Evolutionary conservation across 805 yeast species (phyloP), one percentile per base, ranked within the genome.

Genomic region (Lipomyces japonicus): DNA sequence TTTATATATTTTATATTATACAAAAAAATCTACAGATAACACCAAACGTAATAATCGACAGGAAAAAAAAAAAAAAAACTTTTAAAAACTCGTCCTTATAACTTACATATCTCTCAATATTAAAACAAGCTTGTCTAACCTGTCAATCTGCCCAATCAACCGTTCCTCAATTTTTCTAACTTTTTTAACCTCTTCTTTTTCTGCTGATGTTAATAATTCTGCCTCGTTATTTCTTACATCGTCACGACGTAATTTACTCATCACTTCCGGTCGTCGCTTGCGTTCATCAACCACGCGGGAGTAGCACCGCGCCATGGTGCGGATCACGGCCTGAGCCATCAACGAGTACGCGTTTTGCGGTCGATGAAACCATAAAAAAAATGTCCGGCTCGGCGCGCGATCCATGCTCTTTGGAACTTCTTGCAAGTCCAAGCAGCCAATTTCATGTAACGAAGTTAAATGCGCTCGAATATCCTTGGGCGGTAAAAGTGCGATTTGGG

Each of bases 341-440:
- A 74, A 70, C 42, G 71, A 68, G 53, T 75, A 75, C 2, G 80
- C 75, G 50, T 76, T 75, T 16, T 62, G 66, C n/a, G 79, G 76
- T 31, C 79, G 80, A 59, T 80, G 84, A 62, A 88, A 77, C 74
- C 88, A 93, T 30, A 90, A 75, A 64, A 80, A 93, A 25, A 86
- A 84, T 1, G 97, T 84, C 59, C 95, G 80, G 36, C 86, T 81
- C 0, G 97, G 95, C 2, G 95, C 90, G 59, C 97, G 76, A 65
- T 93, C 97, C 22, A 81, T 82, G 6, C 95, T 84, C 61, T 91
- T 79, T 10, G 97, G 97, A 25, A 93, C 84, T 69, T 93, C 98
- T 68, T 91, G 97, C 32, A 90, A 76, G 64, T 91, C 96, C 18
- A 90, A 71, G 18, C 86, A 76, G 54, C 90, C 88, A 57, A 80